Evolutionary conservation across 306 rosid species (phyloP), one percentile per base, ranked within the genome.

Genomic region (Elaeagnus macrophylla): DNA sequence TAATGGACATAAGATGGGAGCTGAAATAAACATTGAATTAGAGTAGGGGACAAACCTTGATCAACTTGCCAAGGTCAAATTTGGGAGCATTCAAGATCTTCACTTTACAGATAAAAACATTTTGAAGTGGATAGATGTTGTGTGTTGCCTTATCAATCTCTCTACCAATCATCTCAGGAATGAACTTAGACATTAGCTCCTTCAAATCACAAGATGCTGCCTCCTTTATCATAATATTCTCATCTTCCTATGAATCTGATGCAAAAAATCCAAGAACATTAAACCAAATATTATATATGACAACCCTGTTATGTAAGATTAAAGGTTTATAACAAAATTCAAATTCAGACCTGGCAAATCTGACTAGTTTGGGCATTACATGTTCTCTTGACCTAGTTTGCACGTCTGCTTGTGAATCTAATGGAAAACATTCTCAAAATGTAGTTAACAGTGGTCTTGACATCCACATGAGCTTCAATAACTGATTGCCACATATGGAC

Each of bases 11-110:
- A 41, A 41, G 45, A 9, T 41, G 12, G n/a, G 8, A 41, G 9
- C 1, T 16, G 6, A 10, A 37, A n/a, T 19, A 12, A 3, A 44
- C 12, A 19, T 14, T 7, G 15, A 45, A 16, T 10, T 12, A 12
- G 10, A 44, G 12, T 15, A 15, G 10, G 42, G 45, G 12, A 35
- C 51, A 55, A 72, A 72, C 97, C 93, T 87, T 96, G 96, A 91
- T 91, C 60, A 91, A 64, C 66, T 83, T 90, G 20, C 91, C 90
- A 60, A 90, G 94, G 71, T 90, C 96, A 54, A 87, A 91, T 76
- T 91, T 91, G 0, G 97, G 97, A 53, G 96, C 94, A 67, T 91
- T 91, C 72, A 91, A 76, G 71, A 91, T 86, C 79, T 86, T 90
- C 46, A 86, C 97, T 67, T 90, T 90, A 2, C 94, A 62, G 17